phyloP scores from a whole-genome alignment of 352 stramenopile genomes.

The Stramenopiles sp. region DNA sequence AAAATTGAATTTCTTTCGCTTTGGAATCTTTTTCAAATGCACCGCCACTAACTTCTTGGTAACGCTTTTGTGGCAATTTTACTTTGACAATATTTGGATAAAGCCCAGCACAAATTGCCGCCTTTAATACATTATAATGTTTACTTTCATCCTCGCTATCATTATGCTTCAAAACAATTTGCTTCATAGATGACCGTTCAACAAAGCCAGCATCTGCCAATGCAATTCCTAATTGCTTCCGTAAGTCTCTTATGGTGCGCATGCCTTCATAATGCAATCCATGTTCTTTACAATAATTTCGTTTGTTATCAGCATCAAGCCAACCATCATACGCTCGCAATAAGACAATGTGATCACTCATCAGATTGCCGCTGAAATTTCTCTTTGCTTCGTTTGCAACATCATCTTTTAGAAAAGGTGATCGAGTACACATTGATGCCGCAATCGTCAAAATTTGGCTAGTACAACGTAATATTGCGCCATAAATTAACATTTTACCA shows the following conservation, averaged over 20 bases:
- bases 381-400: slow-evolving; percentile 19
- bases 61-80: slow-evolving; percentile 73
- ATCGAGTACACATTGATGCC: slow-evolving; percentile 36
- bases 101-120: slow-evolving; percentile 50
- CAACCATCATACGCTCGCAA: slow-evolving; percentile 40
- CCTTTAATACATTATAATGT: slow-evolving; percentile 30
- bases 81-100: slow-evolving; percentile 75
- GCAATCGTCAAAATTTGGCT: slow-evolving; percentile 49
- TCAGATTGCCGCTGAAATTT: slow-evolving; percentile 29
- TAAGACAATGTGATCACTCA: slow-evolving; percentile 48
- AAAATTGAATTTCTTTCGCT: slow-evolving; percentile 77
- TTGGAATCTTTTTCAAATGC: slow-evolving; percentile 64
- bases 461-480: slow-evolving; percentile 69
- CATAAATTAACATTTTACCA: slow-evolving; percentile 88
- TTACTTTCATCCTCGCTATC: slow-evolving; percentile 16
- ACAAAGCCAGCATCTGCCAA: slow-evolving; percentile 29
- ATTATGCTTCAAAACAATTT: slow-evolving; percentile 41
- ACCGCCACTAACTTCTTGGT: slow-evolving; percentile 71
- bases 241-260: slow-evolving; percentile 32
- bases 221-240: slow-evolving; percentile 21
- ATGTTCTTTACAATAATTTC: slow-evolving; percentile 43
- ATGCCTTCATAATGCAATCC: slow-evolving; percentile 34
- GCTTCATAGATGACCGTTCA: slow-evolving; percentile 43
- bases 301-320: slow-evolving; percentile 39
- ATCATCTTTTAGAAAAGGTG: slow-evolving; percentile 2